Evolutionary conservation across 1,284 basidiomycete genomes (phyloP).

Genomic region (Leccinum variabile): DNA sequence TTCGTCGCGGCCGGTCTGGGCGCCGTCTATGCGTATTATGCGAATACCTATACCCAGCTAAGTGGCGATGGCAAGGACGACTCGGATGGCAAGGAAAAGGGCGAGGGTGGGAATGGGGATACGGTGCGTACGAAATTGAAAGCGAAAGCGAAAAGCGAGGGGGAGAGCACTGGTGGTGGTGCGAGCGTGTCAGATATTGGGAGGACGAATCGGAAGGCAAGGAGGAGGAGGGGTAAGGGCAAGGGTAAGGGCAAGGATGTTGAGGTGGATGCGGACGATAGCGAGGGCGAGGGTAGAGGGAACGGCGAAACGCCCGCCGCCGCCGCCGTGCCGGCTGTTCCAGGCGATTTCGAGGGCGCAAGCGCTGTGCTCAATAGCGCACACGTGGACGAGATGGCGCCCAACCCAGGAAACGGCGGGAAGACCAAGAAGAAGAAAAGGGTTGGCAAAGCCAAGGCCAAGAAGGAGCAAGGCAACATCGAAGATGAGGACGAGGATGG

Average conservation of each 20-base stretch:
- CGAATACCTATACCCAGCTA: constrained; percentile 6
- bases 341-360: constrained; percentile 15
- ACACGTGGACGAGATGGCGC: constrained; percentile 16
- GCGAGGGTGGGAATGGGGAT: background rate
- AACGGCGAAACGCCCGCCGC: background rate
- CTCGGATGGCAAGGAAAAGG: background rate
- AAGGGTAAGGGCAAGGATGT: background rate
- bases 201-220: background rate
- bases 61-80: background rate
- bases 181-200: background rate
- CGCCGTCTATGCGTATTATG: constrained; percentile 21
- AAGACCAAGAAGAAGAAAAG: constrained; percentile 47
- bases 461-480: constrained; percentile 34
- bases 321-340: background rate
- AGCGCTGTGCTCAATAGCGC: background rate
- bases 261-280: background rate
- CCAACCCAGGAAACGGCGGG: constrained; percentile 49
- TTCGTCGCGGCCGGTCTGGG: constrained; percentile 21
- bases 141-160: background rate
- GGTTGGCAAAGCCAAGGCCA: constrained; percentile 17
- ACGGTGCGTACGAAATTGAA: background rate
- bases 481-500: constrained; percentile 19
- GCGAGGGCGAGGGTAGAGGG: background rate
- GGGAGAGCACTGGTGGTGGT: background rate
- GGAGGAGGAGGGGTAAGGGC: background rate